A percentile compares a stretch with the other conserved stretches of the same genome.
Evolutionary conservation across 1,139 yeast genomes (phyloP).

Genomic region (Torulaspora globosa): DNA sequence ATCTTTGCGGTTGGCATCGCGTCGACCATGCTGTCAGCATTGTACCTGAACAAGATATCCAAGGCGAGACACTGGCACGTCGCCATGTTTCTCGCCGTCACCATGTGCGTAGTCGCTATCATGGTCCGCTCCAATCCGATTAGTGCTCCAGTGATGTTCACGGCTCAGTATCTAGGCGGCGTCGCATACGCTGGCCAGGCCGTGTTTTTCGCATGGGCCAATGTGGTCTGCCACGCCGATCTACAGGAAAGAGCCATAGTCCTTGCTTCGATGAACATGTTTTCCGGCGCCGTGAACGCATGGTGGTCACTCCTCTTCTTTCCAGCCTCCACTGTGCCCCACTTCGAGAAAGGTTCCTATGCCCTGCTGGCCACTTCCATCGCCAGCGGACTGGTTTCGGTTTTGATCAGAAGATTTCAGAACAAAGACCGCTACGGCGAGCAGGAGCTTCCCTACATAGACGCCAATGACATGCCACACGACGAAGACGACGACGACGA

Average conservation of each 20-base stretch:
- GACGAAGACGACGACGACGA: constrained; percentile 21
- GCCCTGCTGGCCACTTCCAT: constrained; percentile 53
- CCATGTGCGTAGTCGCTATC: constrained; percentile 46
- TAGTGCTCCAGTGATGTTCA: constrained; percentile 41
- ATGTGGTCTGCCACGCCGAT: constrained; percentile 50
- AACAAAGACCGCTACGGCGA: constrained; percentile 36
- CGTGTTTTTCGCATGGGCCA: constrained; percentile 58
- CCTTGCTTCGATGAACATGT: constrained; percentile 61
- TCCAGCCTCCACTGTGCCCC: constrained; percentile 49
- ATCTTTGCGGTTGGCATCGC: constrained; percentile 51
- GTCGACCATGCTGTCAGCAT: constrained; percentile 45
- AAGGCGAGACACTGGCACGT: constrained; percentile 50
- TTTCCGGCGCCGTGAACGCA: constrained; percentile 57
- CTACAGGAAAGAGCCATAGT: constrained; percentile 56
- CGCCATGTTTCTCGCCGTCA: constrained; percentile 43
- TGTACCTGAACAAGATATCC: constrained; percentile 45
- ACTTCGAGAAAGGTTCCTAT: constrained; percentile 49
- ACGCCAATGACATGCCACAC: constrained; percentile 28
- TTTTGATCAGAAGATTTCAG: constrained; percentile 40
- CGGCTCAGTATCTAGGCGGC: constrained; percentile 55
- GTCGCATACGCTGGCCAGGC: constrained; percentile 56
- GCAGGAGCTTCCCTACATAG: constrained; percentile 24
- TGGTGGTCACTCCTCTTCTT: constrained; percentile 59
- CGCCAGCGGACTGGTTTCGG: constrained; percentile 38
- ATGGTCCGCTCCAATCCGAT: constrained; percentile 42